These are phyloP conservation scores for Oemleria cerasiformis DNA, from an alignment of 306 rosid genomes.

Conservation along the genomic window DNA sequence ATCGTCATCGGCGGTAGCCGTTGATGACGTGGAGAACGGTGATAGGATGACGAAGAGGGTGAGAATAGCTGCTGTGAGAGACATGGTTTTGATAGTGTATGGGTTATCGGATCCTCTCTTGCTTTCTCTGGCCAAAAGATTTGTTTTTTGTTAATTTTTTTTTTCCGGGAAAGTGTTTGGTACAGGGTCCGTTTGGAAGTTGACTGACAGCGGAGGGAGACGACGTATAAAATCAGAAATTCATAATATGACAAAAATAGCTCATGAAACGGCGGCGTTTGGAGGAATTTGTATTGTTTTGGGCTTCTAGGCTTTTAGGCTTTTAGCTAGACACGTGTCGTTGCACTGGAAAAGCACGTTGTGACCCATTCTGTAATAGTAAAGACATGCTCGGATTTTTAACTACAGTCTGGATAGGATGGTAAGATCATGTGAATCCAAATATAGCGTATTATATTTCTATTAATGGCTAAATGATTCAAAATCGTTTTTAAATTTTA, in stretches of 20 bases:
- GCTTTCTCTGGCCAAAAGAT: background rate
- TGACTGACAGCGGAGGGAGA: slow-evolving; percentile 5
- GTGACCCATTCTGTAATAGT: background rate
- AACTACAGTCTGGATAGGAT: no score
- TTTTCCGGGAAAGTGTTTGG: background rate
- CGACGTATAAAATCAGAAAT: background rate
- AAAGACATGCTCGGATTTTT: background rate
- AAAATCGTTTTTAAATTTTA: no score
- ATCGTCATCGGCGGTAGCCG: background rate
- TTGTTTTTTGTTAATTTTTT: no score
- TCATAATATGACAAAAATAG: background rate
- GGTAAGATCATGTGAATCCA: no score
- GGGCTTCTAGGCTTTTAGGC: no score
- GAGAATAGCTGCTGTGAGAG: slow-evolving; percentile 19
- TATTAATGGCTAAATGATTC: no score
- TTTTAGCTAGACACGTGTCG: background rate
- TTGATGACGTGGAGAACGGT: slow-evolving; percentile 22
- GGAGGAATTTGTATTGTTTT: background rate
- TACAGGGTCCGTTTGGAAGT: background rate
- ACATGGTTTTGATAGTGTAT: slow-evolving; percentile 13
- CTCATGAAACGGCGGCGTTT: background rate
- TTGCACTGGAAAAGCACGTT: background rate
- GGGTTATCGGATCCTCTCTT: background rate
- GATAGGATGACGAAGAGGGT: slow-evolving; percentile 31
- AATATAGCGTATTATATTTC: no score